A percentile compares a stretch with the other conserved stretches of the same genome.
Conservation (phyloP, 2,329 filamentous ascomycete genomes). For the Lasiodiplodia sp. region DNA sequence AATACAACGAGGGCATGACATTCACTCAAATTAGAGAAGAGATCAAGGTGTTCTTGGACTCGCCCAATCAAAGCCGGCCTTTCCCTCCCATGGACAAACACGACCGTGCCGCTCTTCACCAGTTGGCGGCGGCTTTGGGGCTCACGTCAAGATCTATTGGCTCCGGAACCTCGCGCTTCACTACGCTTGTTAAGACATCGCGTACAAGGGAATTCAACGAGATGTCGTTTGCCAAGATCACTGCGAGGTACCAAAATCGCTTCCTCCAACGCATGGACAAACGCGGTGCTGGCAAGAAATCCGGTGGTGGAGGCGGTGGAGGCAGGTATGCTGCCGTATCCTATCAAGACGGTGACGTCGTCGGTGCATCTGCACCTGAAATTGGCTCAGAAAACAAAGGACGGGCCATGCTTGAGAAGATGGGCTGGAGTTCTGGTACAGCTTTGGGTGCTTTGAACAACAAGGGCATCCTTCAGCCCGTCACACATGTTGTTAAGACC, state of each 20-base stretch:
- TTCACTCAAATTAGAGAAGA: conserved; percentile 75
- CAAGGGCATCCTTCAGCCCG: conserved; percentile 86
- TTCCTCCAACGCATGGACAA: conserved; percentile 28
- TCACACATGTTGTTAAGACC: conserved; percentile 86
- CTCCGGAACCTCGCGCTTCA: conserved; percentile 74
- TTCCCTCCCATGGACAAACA: conserved; percentile 85
- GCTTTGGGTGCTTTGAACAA: conserved; percentile 82
- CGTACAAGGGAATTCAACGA: conserved; percentile 70
- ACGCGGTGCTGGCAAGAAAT: conserved; percentile 10
- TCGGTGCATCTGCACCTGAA: conserved; percentile 85
- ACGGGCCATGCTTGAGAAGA: conserved; percentile 88
- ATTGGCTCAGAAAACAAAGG: conserved; percentile 84
- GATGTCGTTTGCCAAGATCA: conserved; percentile 57
- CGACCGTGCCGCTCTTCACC: conserved; percentile 80
- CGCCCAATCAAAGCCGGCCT: conserved; percentile 68
- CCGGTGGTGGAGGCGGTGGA: conserved; percentile 46
- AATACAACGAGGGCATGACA: conserved; percentile 76
- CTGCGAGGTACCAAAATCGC: conserved; percentile 31
- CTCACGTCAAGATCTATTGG: conserved; percentile 87
- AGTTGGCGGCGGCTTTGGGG: conserved; percentile 75
- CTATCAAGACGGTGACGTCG: conserved; percentile 85
- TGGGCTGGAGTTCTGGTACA: conserved; percentile 93
- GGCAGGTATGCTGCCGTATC: conserved; percentile 55
- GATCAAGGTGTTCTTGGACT: conserved; percentile 73
- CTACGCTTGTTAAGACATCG: conserved; percentile 77